These are phyloP conservation scores for Helichrysum umbraculigerum DNA, from an alignment of 129 eudicot genomes.

Conservation along the genomic window DNA sequence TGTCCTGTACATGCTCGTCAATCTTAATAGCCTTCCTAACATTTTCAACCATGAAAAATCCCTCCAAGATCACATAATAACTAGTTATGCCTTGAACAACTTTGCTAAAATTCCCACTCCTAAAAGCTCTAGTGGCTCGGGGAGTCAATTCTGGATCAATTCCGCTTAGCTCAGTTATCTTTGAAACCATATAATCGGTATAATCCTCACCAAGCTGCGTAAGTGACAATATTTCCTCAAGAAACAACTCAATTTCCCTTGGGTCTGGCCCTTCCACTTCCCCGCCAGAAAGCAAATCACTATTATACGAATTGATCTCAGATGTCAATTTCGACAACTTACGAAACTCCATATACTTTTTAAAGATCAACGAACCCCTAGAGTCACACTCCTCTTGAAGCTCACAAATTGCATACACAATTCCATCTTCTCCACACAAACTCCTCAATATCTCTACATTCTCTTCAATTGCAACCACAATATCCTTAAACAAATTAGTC, in stretches of 20 bases:
- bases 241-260: constrained; percentile 71
- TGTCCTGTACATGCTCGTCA: constrained; percentile 74
- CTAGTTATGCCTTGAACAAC: constrained; percentile 83
- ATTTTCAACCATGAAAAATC: constrained; percentile 93
- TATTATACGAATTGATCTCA: constrained; percentile 75
- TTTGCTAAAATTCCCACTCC: constrained; percentile 80
- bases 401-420: constrained; percentile 85
- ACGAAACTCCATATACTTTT: constrained; percentile 82
- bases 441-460: constrained; percentile 69
- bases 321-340: constrained; percentile 62
- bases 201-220: constrained; percentile 92
- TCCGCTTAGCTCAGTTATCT: constrained; percentile 65
- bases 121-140: constrained; percentile 77
- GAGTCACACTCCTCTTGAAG: constrained; percentile 92
- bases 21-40: constrained; percentile 93
- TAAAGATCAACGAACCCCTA: constrained; percentile 64
- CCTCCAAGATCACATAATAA: constrained; percentile 83
- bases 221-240: constrained; percentile 78
- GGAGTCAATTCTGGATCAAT: constrained; percentile 84
- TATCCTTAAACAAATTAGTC: constrained; percentile 81
- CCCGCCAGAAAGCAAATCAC: constrained; percentile 55
- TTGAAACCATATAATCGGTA: constrained; percentile 78
- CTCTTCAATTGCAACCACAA: constrained; percentile 75
- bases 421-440: constrained; percentile 87
- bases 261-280: constrained; percentile 94